Evolutionary conservation across 768 basidiomycete species (phyloP).

Genomic region (Xanthoconium purpureum): DNA sequence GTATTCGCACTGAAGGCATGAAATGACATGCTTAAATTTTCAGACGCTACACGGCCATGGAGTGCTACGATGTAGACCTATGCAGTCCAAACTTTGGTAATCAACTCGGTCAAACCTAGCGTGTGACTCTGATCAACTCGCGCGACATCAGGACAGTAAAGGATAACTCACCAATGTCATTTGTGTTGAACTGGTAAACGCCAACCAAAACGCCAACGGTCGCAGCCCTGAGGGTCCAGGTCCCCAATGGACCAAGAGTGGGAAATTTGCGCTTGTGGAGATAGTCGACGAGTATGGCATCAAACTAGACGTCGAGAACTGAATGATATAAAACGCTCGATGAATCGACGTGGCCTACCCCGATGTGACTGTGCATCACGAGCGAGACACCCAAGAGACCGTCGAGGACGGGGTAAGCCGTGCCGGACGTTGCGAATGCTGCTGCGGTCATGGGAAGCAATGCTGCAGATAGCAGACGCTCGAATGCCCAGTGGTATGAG

Average conservation of each 20-base stretch:
- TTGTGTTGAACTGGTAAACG: slow-evolving; percentile 97
- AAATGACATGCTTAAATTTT: not conserved
- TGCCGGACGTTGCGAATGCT: slow-evolving; percentile 76
- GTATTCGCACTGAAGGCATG: too few species aligned
- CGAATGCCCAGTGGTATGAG: slow-evolving; percentile 91
- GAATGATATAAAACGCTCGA: not conserved
- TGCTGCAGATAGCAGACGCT: slow-evolving; percentile 83
- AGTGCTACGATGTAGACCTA: slow-evolving; percentile 30
- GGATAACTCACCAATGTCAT: slow-evolving; percentile 80
- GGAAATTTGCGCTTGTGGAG: slow-evolving; percentile 93
- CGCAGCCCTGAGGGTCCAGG: slow-evolving; percentile 74
- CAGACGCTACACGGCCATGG: not conserved
- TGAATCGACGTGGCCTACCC: slow-evolving; percentile 49
- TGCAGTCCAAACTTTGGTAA: slow-evolving; percentile 80
- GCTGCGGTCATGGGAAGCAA: slow-evolving; percentile 87
- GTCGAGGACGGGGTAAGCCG: slow-evolving; percentile 81
- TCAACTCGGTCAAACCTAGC: slow-evolving; percentile 80
- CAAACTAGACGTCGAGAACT: slow-evolving; percentile 50
- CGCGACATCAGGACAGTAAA: not conserved
- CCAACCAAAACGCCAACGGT: slow-evolving; percentile 86
- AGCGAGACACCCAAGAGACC: slow-evolving; percentile 84
- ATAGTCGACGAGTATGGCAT: slow-evolving; percentile 80
- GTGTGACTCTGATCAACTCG: not conserved
- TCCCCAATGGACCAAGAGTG: slow-evolving; percentile 59
- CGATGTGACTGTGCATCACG: slow-evolving; percentile 94